Evolutionary conservation across 2,329 filamentous ascomycete species (phyloP), one percentile per base, ranked within the genome.

Genomic region (Fusarium cicatricum): DNA sequence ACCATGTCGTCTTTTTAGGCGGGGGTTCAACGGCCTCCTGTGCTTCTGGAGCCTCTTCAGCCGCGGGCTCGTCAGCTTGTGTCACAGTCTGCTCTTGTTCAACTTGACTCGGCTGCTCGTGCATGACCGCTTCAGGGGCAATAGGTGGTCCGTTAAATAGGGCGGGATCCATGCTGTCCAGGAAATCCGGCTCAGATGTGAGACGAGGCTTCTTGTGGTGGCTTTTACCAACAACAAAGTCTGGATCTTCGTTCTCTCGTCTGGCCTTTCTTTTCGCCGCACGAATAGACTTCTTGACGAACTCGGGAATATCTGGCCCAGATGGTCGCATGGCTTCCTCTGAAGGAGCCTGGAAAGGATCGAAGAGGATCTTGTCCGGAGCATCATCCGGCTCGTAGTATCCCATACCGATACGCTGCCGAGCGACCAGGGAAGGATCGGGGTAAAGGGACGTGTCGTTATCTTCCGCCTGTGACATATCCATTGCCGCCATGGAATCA

Each of bases 371-470:
- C 65, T 77, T 83, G 68, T 86, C 82, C 2, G 80, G 78, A 17
- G 78, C 79, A 60, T 85, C 81, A 55, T 84, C 82, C 62, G 85
- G 83, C 52, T 86, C 80, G 66, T 86, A 87, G 69, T 86, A 86
- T 10, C 83, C 84, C 76, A 85, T 82, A 14, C 84, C 84, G 59
- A 86, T 82, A 28, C 81, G 76, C 44, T 81, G 80, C n/a, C 74
- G 75, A 34, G 72, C 74, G 32, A 79, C 69, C 31, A 75, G 65
- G n/a, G 79, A 74, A 7, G 81, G 80, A 52, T 85, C 82, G 0
- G 82, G 81, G 59, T 83, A 83, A 3, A 72, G 64, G 2, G 76
- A 73, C 9, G 65, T 61, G 43, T 75, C 71, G 8, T 60, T 63
- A 17, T 69, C 65, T 23, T 71, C 65, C 12, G 66, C 60, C 28